phyloP scores from a whole-genome alignment of 2,329 filamentous ascomycete genomes.

The Exophiala xenobiotica region DNA sequence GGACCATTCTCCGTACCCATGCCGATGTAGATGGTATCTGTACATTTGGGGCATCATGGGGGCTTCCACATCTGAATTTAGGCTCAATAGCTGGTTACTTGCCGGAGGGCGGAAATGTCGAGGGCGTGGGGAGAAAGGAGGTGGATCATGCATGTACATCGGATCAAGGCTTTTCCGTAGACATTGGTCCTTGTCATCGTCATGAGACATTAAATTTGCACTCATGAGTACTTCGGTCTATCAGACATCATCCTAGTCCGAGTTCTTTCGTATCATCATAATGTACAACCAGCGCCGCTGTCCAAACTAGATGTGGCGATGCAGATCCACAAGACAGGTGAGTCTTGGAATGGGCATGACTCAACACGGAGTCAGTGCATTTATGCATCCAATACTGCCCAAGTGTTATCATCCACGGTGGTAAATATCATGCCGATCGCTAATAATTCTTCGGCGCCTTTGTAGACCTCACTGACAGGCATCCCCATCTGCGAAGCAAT shows the following conservation, averaged over 20 bases:
- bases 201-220: constrained; percentile 28
- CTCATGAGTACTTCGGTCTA: background rate
- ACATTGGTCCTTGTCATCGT: too few species aligned
- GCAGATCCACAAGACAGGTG: too few species aligned
- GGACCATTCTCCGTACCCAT: background rate
- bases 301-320: background rate
- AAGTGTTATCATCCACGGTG: constrained; percentile 90
- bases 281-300: background rate
- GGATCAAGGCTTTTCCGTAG: too few species aligned
- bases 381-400: constrained; percentile 69
- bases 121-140: background rate
- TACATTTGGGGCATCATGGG: too few species aligned
- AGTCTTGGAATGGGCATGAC: background rate
- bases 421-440: constrained; percentile 76
- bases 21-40: too few species aligned
- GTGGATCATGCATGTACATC: background rate
- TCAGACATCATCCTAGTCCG: background rate
- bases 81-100: too few species aligned
- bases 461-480: constrained; percentile 67
- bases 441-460: constrained; percentile 78
- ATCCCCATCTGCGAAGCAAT: constrained; percentile 68
- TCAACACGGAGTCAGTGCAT: background rate
- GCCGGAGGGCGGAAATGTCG: background rate
- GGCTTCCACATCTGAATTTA: too few species aligned
- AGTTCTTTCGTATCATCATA: constrained; percentile 15